Conservation (phyloP, 441 rosid genomes). For the Corymbia citriodora region DNA sequence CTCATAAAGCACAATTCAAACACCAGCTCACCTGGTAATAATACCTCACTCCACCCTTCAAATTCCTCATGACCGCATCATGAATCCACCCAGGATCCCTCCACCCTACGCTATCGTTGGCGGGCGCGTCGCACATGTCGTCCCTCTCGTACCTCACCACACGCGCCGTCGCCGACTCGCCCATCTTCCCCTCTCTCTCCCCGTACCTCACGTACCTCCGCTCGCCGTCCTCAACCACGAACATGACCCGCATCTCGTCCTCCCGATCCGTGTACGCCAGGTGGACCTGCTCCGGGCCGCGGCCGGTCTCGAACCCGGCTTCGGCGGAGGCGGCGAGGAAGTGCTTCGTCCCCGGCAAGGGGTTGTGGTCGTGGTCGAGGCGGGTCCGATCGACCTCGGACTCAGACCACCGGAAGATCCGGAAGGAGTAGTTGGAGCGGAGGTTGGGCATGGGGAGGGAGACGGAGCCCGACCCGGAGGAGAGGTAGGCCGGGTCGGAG, state of each 20-base stretch:
- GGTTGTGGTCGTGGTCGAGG: slow-evolving; percentile 76
- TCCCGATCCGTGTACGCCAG: slow-evolving; percentile 51
- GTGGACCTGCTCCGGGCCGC: slow-evolving; percentile 77
- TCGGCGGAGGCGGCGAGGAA: slow-evolving; percentile 37
- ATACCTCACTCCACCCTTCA: slow-evolving; percentile 55
- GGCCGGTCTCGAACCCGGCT: slow-evolving; percentile 29
- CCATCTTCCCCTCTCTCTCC: slow-evolving; percentile 32
- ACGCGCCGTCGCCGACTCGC: slow-evolving; percentile 30
- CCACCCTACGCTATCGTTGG: slow-evolving; percentile 68
- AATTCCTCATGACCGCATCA: slow-evolving; percentile 48
- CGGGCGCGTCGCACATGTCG: slow-evolving; percentile 80
- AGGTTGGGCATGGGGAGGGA: slow-evolving; percentile 62
- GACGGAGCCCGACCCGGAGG: slow-evolving; percentile 66
- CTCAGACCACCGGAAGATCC: slow-evolving; percentile 82
- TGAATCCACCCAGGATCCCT: slow-evolving; percentile 94
- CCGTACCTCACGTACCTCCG: slow-evolving; percentile 66
- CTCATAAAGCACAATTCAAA: background rate
- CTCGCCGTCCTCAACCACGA: slow-evolving; percentile 56
- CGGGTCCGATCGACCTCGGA: slow-evolving; percentile 52
- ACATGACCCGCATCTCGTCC: slow-evolving; percentile 86
- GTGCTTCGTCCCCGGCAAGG: slow-evolving; percentile 65
- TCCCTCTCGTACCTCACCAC: slow-evolving; percentile 65
- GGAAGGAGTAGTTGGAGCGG: slow-evolving; percentile 72
- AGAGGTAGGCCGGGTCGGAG: slow-evolving; percentile 40
- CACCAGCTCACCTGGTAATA: slow-evolving; percentile 55